Conservation (phyloP, 768 basidiomycete species). For the Daedaleopsis sinensis region DNA sequence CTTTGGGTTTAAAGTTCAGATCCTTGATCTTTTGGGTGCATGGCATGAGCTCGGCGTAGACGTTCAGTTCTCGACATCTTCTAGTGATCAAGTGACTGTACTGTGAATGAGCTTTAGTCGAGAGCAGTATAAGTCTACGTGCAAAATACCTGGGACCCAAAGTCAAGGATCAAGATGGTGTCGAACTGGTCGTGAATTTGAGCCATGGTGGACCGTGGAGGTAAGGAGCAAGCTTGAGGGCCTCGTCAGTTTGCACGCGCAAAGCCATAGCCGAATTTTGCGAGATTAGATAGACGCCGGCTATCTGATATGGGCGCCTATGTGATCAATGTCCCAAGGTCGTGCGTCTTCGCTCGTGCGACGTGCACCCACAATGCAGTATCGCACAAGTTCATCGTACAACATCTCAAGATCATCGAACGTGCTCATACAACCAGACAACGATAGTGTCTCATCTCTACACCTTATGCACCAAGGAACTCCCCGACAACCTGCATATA, state of each 20-base stretch:
- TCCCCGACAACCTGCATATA: conserved; percentile 28
- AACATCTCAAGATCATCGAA: neutral
- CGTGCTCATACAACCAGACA: neutral
- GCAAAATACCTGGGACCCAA: conserved; percentile 85
- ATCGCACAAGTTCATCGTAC: no score
- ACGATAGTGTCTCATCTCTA: neutral
- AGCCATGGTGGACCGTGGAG: conserved; percentile 57
- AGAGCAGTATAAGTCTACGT: neutral
- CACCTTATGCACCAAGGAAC: conserved; percentile 16
- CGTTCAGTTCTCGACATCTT: conserved; percentile 95
- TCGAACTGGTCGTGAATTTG: conserved; percentile 97
- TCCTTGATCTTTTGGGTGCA: conserved; percentile 92
- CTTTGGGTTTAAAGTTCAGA: conserved; percentile 92
- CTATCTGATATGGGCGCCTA: neutral
- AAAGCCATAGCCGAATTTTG: conserved; percentile 11
- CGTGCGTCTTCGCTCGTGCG: no score
- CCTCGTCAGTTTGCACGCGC: neutral
- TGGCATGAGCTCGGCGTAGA: conserved; percentile 97
- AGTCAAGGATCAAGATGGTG: conserved; percentile 94
- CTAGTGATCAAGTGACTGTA: conserved; percentile 97
- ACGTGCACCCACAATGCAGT: no score
- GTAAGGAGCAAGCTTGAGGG: neutral
- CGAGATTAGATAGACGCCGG: conserved; percentile 20
- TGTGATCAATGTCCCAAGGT: no score
- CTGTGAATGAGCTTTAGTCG: conserved; percentile 43